Base-by-base conservation (phyloP, 2,329 filamentous ascomycete genomes). In the Dactylonectria macrodidyma region DNA sequence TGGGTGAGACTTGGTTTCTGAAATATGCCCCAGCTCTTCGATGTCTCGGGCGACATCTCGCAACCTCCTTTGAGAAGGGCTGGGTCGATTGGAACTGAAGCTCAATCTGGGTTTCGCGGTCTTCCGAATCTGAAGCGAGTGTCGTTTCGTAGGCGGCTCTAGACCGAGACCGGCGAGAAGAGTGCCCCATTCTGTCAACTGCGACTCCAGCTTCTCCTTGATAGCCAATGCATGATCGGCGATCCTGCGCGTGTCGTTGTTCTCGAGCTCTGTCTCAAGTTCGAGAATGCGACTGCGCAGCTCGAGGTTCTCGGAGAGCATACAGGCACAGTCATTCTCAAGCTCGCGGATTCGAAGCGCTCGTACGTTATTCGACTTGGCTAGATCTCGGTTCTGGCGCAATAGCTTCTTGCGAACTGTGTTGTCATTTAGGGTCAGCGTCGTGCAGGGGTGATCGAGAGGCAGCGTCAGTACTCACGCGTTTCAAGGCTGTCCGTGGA, bases 331-430 rank as follows among this genome's bases (percentile, higher is more conserved):
- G 80, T 97, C 93, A 77, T 91, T 89, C 77, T 95, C 93, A 66
- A 96, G 87, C 70, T 86, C 89, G 67, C 93, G 90, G 75, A 96
- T 95, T 72, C 92, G 91, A 36, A 94, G 85, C 36, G 92, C 93
- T 79, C 95, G 92, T 58, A 88, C 87, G 26, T 93, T 94, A 82
- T 97, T 96, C 75, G 88, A 89, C 78, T 91, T 90, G 70, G 93
- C 93, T 71, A 96, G 92, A 76, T 96, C 93, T 81, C 93, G 89
- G 79, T 97, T 97, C 79, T 96, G 94, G 62, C 93, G 89, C 75
- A 95, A 85, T 78, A 95, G 94, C 78, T 92, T 91, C 76, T 92
- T 89, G 79, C 93, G 93, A 67, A 95, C 93, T 95, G 75, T 11
- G 69, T 55, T 61, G 59, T 50, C 64, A 60, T 58, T 73, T 56